Evolutionary conservation across 1,284 basidiomycete species (phyloP).

Genomic region (Malassezia brasiliensis): DNA sequence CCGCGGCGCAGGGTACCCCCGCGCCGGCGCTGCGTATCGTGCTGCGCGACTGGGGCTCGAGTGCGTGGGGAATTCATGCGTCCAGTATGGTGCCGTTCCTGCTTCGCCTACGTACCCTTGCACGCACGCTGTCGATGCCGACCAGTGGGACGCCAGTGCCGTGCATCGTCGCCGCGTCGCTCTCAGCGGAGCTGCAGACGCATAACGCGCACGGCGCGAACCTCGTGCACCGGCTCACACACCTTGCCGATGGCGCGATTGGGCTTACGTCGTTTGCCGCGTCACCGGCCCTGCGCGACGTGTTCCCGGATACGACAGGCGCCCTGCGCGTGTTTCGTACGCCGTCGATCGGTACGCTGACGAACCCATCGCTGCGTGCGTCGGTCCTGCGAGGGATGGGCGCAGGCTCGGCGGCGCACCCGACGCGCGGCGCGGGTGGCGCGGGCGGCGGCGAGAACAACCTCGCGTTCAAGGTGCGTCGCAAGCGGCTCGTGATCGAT

Average conservation of each 20-base stretch:
- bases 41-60: slow-evolving; percentile 31
- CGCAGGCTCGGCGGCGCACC: slow-evolving; percentile 15
- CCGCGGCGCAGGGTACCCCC: neutral
- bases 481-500: slow-evolving; percentile 77
- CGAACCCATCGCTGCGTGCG: slow-evolving; percentile 28
- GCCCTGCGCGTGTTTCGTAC: slow-evolving; percentile 34
- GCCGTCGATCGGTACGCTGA: slow-evolving; percentile 29
- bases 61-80: slow-evolving; percentile 18
- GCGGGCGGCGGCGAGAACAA: slow-evolving; percentile 67
- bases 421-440: slow-evolving; percentile 50
- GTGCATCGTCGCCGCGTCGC: slow-evolving; percentile 22
- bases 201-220: slow-evolving; percentile 3
- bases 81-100: slow-evolving; percentile 28
- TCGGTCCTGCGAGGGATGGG: slow-evolving; percentile 39
- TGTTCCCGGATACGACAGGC: slow-evolving; percentile 31
- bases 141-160: slow-evolving; percentile 18
- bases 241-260: slow-evolving; percentile 27
- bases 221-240: slow-evolving; percentile 24
- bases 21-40: slow-evolving; percentile 28
- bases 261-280: slow-evolving; percentile 29
- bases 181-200: slow-evolving; percentile 20
- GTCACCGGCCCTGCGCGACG: slow-evolving; percentile 21
- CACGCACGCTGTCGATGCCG: slow-evolving; percentile 26
- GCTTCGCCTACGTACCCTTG: slow-evolving; percentile 23
- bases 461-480: slow-evolving; percentile 81